Evolutionary conservation across 2,329 filamentous ascomycete species (phyloP).

Genomic region (Xylariomycetidae sp.): DNA sequence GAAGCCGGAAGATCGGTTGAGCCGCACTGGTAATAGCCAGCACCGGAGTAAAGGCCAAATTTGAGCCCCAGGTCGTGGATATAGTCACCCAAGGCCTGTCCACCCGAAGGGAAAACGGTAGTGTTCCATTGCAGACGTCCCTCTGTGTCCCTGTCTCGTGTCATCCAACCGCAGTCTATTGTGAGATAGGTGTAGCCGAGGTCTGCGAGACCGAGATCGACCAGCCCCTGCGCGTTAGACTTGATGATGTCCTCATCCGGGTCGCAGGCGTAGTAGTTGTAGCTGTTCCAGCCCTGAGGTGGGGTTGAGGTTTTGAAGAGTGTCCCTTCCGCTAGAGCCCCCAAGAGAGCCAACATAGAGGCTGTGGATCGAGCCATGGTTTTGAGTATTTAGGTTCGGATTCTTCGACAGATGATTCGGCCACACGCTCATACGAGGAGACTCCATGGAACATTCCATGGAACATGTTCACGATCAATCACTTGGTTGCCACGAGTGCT

Average conservation of each 20-base stretch:
- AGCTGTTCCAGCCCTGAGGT: constrained; percentile 54
- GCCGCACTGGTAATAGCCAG: constrained; percentile 40
- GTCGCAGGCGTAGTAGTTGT: constrained; percentile 50
- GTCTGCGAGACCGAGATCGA: constrained; percentile 45
- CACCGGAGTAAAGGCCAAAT: constrained; percentile 52
- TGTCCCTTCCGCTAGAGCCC: constrained; percentile 10
- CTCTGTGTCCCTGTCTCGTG: constrained; percentile 32
- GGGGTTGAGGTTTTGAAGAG: constrained; percentile 27
- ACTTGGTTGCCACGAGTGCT: too few species aligned
- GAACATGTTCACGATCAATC: too few species aligned
- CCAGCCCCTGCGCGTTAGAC: constrained; percentile 47
- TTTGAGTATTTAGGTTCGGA: too few species aligned
- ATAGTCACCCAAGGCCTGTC: constrained; percentile 39
- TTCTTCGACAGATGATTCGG: not conserved
- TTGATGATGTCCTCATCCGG: constrained; percentile 45
- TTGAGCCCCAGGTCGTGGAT: constrained; percentile 44
- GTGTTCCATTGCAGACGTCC: constrained; percentile 46
- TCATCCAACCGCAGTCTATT: constrained; percentile 55
- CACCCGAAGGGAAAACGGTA: constrained; percentile 45
- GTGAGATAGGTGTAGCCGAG: constrained; percentile 54
- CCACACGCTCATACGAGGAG: too few species aligned
- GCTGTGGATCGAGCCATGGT: constrained; percentile 3
- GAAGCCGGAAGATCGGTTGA: constrained; percentile 38
- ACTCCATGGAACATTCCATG: not conserved
- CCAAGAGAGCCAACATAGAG: constrained; percentile 5